A percentile compares a stretch with the other conserved stretches of the same genome.
Conservation (phyloP, 139 green algal genomes). For the Nannochloris sp. region DNA sequence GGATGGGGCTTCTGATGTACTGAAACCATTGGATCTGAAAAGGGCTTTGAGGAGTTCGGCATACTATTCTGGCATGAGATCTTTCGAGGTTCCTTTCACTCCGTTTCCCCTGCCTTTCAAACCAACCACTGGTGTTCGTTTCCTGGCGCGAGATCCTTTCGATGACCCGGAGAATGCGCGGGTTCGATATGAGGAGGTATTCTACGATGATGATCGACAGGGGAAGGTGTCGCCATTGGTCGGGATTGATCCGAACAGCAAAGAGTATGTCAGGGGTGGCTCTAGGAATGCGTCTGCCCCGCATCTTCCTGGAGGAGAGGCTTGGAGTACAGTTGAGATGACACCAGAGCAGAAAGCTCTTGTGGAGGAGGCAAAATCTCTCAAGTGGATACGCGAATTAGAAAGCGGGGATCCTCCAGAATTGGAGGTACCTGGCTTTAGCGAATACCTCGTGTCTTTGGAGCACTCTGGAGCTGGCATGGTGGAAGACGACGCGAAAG, state of each 20-base stretch:
- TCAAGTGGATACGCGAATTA: slow-evolving; percentile 43
- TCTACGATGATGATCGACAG: background rate
- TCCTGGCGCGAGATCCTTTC: too few species aligned
- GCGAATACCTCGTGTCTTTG: background rate
- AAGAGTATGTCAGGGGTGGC: background rate
- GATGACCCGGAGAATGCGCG: background rate
- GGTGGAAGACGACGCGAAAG: slow-evolving; percentile 1
- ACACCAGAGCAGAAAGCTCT: slow-evolving; percentile 20
- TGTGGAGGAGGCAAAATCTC: slow-evolving; percentile 31
- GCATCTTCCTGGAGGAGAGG: slow-evolving; percentile 43
- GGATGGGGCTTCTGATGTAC: too few species aligned
- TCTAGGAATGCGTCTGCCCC: slow-evolving; percentile 21
- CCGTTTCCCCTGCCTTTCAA: too few species aligned
- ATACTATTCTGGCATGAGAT: too few species aligned
- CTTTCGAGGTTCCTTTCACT: too few species aligned
- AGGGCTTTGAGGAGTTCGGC: too few species aligned
- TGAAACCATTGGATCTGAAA: too few species aligned
- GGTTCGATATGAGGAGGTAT: background rate
- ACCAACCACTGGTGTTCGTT: too few species aligned
- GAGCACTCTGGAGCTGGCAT: slow-evolving; percentile 9
- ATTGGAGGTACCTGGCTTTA: slow-evolving; percentile 29
- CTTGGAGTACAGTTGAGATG: slow-evolving; percentile 16
- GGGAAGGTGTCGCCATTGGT: background rate
- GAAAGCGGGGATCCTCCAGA: slow-evolving; percentile 30
- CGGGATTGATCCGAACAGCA: background rate